Evolutionary conservation across 176 grass and related monocot genomes (phyloP), one percentile per base, ranked within the genome.

Genomic region (Luzula sylvatica): DNA sequence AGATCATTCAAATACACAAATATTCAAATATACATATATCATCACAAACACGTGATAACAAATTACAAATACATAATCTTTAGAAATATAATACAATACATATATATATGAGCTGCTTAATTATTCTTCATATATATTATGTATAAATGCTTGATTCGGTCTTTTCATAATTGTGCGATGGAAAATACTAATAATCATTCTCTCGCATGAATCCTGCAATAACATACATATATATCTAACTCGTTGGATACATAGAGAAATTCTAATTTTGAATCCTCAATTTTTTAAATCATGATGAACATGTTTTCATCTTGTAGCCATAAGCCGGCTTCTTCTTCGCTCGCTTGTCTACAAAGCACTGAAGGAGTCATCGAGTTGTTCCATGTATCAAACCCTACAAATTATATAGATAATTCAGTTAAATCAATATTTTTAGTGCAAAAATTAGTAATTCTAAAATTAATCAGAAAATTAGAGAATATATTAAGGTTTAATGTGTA

Each of bases 271-370:
- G 20, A 46, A 30, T 49, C 20, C 40, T 49, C 23, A 20, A 22
- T 3, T 49, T 50, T 47, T 20, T 48, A 47, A 13, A 22, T 64
- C 59, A 30, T 48, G 25, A 49, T 15, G 60, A 77, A 55, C 72
- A 73, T 69, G 38, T 42, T 86, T 1, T 95, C 93, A 4, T 98
- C 93, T 11, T 58, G 1, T 44, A 75, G 29, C 61, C 63, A 81
- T 20, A 78, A 68, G 19, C 68, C 53, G 58, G 61, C 71, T 45
- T 98, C 93, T 50, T 67, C 78, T 64, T 83, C 82, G 65, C 93
- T 98, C 1, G 72, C 72, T 71, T 92, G 86, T 79, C 93, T 80
- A 52, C 93, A 92, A 50, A 98, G 71, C 65, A 52, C 42, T 64
- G 69, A 40, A 27, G 61, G 29, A 15, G 61, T 16, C 44, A 55